Evolutionary conservation across 2,329 filamentous ascomycete species (phyloP).

Genomic region (Trichoderma koningii): DNA sequence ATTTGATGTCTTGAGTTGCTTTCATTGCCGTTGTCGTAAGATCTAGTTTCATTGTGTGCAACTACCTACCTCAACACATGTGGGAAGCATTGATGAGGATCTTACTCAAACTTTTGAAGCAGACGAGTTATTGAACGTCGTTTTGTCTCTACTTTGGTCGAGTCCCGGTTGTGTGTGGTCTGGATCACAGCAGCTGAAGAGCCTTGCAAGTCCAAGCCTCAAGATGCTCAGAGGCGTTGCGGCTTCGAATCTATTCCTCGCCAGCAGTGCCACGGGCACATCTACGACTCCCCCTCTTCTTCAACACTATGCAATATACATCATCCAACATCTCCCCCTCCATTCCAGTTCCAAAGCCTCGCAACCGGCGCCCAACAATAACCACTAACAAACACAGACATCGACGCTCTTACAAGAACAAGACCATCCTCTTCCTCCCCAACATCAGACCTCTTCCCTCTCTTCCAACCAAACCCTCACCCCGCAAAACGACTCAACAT

Average conservation of each 20-base stretch:
- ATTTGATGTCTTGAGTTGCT: no score
- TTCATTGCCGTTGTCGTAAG: no score
- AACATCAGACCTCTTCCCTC: neutral
- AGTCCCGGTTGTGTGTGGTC: neutral
- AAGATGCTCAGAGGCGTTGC: neutral
- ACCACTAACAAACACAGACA: neutral
- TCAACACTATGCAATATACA: neutral
- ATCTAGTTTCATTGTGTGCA: no score
- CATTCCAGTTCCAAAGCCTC: neutral
- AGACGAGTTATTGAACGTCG: neutral
- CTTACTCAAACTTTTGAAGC: neutral
- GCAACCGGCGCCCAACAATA: neutral
- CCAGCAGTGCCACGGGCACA: slow-evolving; percentile 4
- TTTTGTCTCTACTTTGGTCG: neutral
- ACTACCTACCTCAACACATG: no score
- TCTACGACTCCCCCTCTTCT: neutral
- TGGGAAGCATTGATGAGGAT: neutral
- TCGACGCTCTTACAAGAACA: neutral
- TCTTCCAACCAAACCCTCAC: slow-evolving; percentile 27
- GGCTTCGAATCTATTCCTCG: slow-evolving; percentile 9
- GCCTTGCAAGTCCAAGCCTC: neutral
- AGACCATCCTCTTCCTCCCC: no score
- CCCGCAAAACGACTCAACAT: slow-evolving; percentile 26
- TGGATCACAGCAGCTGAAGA: neutral
- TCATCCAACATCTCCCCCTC: neutral